Percentiles rank a stretch among this genome's conserved stretches.
Evolutionary conservation across 2,329 filamentous ascomycete genomes (phyloP).

Genomic region (Colletotrichum liriopes): DNA sequence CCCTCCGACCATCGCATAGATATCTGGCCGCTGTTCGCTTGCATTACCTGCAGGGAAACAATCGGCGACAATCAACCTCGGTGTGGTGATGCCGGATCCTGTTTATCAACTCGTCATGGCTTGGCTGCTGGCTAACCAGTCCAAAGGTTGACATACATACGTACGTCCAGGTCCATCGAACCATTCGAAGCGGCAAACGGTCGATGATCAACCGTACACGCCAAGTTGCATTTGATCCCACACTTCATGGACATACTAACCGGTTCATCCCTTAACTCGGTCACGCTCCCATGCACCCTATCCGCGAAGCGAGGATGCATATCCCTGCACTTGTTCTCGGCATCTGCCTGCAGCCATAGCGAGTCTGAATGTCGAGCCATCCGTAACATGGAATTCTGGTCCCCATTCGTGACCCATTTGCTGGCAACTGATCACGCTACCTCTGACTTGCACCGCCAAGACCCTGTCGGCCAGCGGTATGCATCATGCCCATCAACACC

Average conservation of each 20-base stretch:
- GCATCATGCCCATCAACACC: conserved; percentile 29
- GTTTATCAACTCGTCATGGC: neutral
- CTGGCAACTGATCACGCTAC: conserved; percentile 27
- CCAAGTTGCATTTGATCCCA: conserved; percentile 16
- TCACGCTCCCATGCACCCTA: neutral
- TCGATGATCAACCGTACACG: conserved; percentile 11
- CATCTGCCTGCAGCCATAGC: conserved; percentile 15
- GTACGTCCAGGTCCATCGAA: conserved; percentile 14
- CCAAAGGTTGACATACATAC: neutral
- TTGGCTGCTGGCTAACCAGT: conserved; percentile 1
- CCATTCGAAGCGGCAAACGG: conserved; percentile 7
- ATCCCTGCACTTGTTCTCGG: conserved; percentile 24
- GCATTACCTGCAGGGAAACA: conserved; percentile 15
- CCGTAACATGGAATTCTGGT: conserved; percentile 8
- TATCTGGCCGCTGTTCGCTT: conserved; percentile 13
- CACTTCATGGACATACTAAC: conserved; percentile 9
- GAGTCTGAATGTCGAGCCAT: conserved; percentile 8
- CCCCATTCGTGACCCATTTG: conserved; percentile 13
- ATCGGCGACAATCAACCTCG: conserved; percentile 9
- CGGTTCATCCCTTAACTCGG: conserved; percentile 36
- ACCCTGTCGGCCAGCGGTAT: conserved; percentile 14
- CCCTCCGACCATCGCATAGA: conserved; percentile 5
- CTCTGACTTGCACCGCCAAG: conserved; percentile 15
- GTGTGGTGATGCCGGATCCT: conserved; percentile 10
- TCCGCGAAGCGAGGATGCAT: neutral